A percentile compares a stretch with the other conserved stretches of the same genome.
These are phyloP conservation scores for Puccinia polysora DNA, from an alignment of 1,284 basidiomycete species.

Conservation along the genomic window DNA sequence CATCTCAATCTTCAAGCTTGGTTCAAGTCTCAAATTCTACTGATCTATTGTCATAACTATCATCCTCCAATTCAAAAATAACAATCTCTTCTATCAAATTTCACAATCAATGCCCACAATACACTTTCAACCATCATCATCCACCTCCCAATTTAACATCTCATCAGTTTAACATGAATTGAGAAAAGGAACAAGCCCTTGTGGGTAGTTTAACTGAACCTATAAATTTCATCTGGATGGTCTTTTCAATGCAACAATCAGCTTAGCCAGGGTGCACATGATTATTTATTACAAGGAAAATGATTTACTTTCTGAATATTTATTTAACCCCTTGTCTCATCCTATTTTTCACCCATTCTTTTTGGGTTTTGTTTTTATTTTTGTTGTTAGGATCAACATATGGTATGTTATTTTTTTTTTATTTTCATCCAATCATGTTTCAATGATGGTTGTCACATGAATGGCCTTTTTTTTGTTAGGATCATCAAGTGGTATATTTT, in stretches of 20 bases:
- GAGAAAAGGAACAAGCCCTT: slow-evolving; percentile 65
- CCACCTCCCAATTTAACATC: slow-evolving; percentile 46
- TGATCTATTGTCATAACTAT: background rate
- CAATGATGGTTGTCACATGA: too few relatives aligned
- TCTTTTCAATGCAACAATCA: slow-evolving; percentile 76
- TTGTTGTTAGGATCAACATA: too few relatives aligned
- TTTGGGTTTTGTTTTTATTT: too few relatives aligned
- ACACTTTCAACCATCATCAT: slow-evolving; percentile 47
- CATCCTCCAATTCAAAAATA: background rate
- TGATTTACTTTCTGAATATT: slow-evolving; percentile 20
- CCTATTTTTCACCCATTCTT: background rate
- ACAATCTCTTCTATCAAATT: slow-evolving; percentile 43
- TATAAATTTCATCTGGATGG: slow-evolving; percentile 86
- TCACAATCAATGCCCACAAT: slow-evolving; percentile 46
- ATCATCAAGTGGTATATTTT: too few relatives aligned
- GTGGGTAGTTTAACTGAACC: slow-evolving; percentile 84
- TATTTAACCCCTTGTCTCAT: slow-evolving; percentile 22
- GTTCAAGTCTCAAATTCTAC: background rate
- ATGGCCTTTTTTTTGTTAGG: too few relatives aligned
- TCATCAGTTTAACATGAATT: slow-evolving; percentile 64
- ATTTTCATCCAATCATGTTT: too few relatives aligned
- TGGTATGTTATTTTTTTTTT: too few relatives aligned
- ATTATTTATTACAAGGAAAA: slow-evolving; percentile 41
- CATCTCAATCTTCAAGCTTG: background rate
- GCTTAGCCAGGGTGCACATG: slow-evolving; percentile 42